phyloP scores from a whole-genome alignment of 345 rosid species.

The Combretum micranthum region DNA sequence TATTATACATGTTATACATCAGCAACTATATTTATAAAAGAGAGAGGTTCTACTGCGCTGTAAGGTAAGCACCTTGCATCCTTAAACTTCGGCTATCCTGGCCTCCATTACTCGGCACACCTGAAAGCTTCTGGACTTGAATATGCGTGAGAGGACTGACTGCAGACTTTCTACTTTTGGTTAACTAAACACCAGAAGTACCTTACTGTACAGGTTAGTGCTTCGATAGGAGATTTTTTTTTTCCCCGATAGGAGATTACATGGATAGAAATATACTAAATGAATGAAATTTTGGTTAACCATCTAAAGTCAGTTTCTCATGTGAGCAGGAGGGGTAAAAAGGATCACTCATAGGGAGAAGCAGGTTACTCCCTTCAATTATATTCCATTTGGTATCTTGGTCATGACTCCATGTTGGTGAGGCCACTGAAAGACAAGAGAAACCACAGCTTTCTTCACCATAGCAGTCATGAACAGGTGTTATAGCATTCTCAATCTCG shows the following conservation, averaged over 20 bases:
- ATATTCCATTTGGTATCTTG: constrained; percentile 63
- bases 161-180: background rate
- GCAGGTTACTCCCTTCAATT: constrained; percentile 50
- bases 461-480: constrained; percentile 45
- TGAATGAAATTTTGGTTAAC: constrained; percentile 52
- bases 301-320: constrained; percentile 34
- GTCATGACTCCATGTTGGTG: constrained; percentile 58
- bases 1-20: too few relatives aligned
- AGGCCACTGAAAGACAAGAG: constrained; percentile 34
- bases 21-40: too few relatives aligned
- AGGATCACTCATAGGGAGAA: constrained; percentile 29
- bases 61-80: too few relatives aligned
- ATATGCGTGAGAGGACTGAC: too few relatives aligned
- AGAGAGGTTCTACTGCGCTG: too few relatives aligned
- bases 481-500: constrained; percentile 36
- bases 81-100: too few relatives aligned
- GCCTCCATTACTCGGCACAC: too few relatives aligned
- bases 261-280: constrained; percentile 22
- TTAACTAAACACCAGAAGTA: constrained; percentile 23
- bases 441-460: constrained; percentile 35
- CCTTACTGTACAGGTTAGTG: constrained; percentile 34
- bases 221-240: constrained; percentile 12
- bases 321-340: constrained; percentile 30
- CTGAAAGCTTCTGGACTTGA: too few relatives aligned
- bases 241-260: constrained; percentile 15